Evolutionary conservation across 1,284 basidiomycete genomes (phyloP), one percentile per base, ranked within the genome.

Genomic region (Entoloma clypeatum): DNA sequence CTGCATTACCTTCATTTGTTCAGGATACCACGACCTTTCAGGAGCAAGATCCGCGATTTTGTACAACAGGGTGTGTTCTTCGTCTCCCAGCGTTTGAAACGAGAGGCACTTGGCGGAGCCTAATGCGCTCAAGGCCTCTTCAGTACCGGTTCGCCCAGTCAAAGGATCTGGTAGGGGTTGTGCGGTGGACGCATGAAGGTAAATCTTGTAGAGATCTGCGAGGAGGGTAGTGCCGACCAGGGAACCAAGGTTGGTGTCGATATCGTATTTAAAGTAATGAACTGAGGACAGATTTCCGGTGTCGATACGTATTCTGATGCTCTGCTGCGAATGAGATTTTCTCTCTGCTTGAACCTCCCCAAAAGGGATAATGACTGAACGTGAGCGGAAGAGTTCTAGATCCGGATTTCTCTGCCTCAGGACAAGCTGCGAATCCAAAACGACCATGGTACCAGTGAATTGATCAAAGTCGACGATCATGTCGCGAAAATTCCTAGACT

Each of bases 161-260:
- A 79, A 55, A 0, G 68, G 69, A 51, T 78, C 76, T 3, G 62
- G 58, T 4, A 71, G 58, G 21, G 60, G 62, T 22, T 65, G 55
- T 22, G 63, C 65, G 0, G 69, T 75, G 4, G 70, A 35, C 2
- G 70, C 69, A 33, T 77, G 75, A 10, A 77, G 57, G 35, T 71
- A 69, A 0, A 64, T 57, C 32, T 59, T 62, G 45, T 64, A 74
- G 2, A 72, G 47, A 34, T 59, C 60, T 45, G 59, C 64, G 1
- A 54, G 54, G 29, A 70, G 44, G 10, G 56, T 61, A 22, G 43
- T 57, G 2, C 65, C 62, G 0, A 55, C 55, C 2, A 77, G 53
- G 38, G 60, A 56, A 4, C 69, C 62, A 6, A 77, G 55, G 8
- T 61, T 55, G 0, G 44, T 47, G 45, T 77, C 63, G 18, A 72